A percentile compares a stretch with the other conserved stretches of the same genome.
These are phyloP conservation scores for Arthroderma sp. DNA, from an alignment of 2,329 filamentous ascomycete genomes.

Conservation along the genomic window DNA sequence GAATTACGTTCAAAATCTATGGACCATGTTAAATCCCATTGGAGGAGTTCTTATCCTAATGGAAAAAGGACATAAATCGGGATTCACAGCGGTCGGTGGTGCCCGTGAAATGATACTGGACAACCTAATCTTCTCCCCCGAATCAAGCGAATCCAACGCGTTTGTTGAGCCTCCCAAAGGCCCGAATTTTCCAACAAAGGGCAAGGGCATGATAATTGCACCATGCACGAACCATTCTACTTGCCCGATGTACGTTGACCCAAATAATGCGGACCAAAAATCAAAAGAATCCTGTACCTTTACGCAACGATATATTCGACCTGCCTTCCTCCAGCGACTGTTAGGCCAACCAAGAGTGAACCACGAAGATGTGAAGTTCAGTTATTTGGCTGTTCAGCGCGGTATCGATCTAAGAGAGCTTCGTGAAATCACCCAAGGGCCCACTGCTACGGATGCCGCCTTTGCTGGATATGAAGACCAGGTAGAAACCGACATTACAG, in stretches of 20 bases:
- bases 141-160: slow-evolving; percentile 30
- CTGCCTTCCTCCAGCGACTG: slow-evolving; percentile 65
- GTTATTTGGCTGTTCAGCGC: slow-evolving; percentile 73
- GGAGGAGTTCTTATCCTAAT: slow-evolving; percentile 77
- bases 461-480: slow-evolving; percentile 57
- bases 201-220: slow-evolving; percentile 49
- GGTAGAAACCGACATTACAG: not conserved
- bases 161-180: slow-evolving; percentile 21
- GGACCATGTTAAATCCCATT: slow-evolving; percentile 69
- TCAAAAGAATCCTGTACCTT: slow-evolving; percentile 81
- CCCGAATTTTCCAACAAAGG: slow-evolving; percentile 30
- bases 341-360: slow-evolving; percentile 56
- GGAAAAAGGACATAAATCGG: slow-evolving; percentile 81
- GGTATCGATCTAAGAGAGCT: slow-evolving; percentile 48
- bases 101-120: slow-evolving; percentile 68
- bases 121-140: slow-evolving; percentile 54
- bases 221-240: slow-evolving; percentile 73
- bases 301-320: slow-evolving; percentile 73
- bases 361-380: slow-evolving; percentile 83
- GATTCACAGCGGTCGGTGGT: slow-evolving; percentile 82
- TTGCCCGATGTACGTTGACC: slow-evolving; percentile 75
- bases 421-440: slow-evolving; percentile 35
- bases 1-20: slow-evolving; percentile 72
- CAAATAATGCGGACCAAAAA: slow-evolving; percentile 57
- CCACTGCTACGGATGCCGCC: slow-evolving; percentile 48